Evolutionary conservation across 2,329 filamentous ascomycete species (phyloP).

Genomic region (Polychaeton citri): DNA sequence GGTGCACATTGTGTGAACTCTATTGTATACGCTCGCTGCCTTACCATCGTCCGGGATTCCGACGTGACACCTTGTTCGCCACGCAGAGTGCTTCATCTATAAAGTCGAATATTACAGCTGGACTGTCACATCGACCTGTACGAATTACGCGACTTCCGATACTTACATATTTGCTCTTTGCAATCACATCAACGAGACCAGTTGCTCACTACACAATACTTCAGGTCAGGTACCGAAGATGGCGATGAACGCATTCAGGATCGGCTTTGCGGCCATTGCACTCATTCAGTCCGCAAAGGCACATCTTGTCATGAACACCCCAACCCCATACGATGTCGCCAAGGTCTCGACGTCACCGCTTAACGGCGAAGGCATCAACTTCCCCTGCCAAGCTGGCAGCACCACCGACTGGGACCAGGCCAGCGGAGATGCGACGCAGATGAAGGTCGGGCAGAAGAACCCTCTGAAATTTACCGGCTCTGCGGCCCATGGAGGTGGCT

Average conservation of each 20-base stretch:
- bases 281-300: neutral
- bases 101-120: neutral
- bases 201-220: neutral
- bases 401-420: neutral
- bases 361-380: neutral
- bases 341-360: neutral
- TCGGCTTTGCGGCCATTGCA: neutral
- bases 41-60: neutral
- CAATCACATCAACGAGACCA: neutral
- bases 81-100: neutral
- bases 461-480: neutral
- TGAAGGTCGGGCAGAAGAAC: neutral
- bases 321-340: neutral
- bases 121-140: neutral
- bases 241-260: neutral
- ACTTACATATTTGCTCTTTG: neutral
- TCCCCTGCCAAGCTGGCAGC: neutral
- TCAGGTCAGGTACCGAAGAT: neutral
- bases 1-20: neutral
- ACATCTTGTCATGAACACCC: neutral
- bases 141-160: neutral
- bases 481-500: slow-evolving; percentile 64
- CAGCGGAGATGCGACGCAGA: neutral
- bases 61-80: neutral
- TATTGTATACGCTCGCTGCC: neutral